Evolutionary conservation across 768 basidiomycete genomes (phyloP).

Genomic region (Russula vinacea): DNA sequence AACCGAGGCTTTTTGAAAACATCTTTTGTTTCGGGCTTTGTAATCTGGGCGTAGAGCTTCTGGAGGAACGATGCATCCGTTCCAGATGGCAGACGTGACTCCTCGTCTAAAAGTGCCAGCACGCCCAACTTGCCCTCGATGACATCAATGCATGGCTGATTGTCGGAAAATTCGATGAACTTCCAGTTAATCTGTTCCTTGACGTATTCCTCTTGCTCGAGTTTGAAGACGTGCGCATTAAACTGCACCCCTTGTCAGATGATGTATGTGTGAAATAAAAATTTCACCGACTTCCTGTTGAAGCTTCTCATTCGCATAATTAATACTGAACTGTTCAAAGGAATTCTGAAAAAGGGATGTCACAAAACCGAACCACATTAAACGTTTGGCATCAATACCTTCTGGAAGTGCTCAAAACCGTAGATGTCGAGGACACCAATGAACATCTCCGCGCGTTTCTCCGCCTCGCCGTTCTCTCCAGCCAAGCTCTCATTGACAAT

Average conservation of each 20-base stretch:
- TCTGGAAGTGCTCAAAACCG: constrained; percentile 96
- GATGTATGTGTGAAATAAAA: neutral
- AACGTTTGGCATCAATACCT: constrained; percentile 46
- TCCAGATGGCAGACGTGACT: constrained; percentile 92
- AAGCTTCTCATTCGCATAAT: constrained; percentile 97
- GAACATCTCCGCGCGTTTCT: constrained; percentile 91
- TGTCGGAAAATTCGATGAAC: constrained; percentile 98
- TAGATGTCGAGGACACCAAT: constrained; percentile 99
- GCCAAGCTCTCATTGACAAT: constrained; percentile 96
- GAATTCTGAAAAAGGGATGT: constrained; percentile 53
- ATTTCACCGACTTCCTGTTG: constrained; percentile 82
- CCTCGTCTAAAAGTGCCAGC: constrained; percentile 91
- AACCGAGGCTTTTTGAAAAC: constrained; percentile 99
- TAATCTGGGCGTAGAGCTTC: constrained; percentile 83
- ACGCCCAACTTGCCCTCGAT: constrained; percentile 98
- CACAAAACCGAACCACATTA: constrained; percentile 1
- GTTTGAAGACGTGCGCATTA: constrained; percentile 98
- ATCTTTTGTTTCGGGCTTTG: constrained; percentile 78
- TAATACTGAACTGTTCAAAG: constrained; percentile 99
- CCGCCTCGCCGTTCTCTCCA: constrained; percentile 91
- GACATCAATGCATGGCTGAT: constrained; percentile 97
- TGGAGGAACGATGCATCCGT: constrained; percentile 90
- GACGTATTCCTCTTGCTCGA: constrained; percentile 99
- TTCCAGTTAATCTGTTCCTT: constrained; percentile 99
- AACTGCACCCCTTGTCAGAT: constrained; percentile 52